Percentiles rank a stretch among this genome's conserved stretches.
Conservation (phyloP, 2,329 filamentous ascomycete species). For the Colletotrichum sp. region DNA sequence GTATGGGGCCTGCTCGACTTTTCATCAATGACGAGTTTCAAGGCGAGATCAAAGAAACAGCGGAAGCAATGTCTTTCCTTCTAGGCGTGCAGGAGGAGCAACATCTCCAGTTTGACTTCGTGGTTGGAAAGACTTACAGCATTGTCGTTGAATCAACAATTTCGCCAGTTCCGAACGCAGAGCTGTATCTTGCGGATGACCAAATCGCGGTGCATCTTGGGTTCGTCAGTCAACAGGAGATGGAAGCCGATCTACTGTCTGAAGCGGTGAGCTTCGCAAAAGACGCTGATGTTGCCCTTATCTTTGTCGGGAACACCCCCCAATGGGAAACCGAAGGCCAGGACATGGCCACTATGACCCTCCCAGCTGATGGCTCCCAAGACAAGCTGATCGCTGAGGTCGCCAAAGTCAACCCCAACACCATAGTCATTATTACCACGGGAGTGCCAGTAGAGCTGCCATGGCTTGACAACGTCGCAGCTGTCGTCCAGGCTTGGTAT, state of each 20-base stretch:
- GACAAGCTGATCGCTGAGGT: constrained; percentile 64
- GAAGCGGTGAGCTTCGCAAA: constrained; percentile 65
- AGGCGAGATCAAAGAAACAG: constrained; percentile 41
- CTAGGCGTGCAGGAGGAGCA: constrained; percentile 56
- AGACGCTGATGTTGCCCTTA: constrained; percentile 66
- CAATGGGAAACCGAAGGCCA: constrained; percentile 71
- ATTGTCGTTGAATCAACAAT: constrained; percentile 58
- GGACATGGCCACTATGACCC: constrained; percentile 71
- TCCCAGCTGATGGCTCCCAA: constrained; percentile 62
- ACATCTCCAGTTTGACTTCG: neutral
- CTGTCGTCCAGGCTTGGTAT: constrained; percentile 79
- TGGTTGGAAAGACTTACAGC: constrained; percentile 46
- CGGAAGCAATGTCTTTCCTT: constrained; percentile 70
- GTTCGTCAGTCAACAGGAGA: neutral
- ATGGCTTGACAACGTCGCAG: constrained; percentile 58
- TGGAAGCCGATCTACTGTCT: constrained; percentile 8
- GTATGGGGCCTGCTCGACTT: constrained; percentile 63
- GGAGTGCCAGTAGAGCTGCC: constrained; percentile 65
- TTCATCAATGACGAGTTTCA: constrained; percentile 66
- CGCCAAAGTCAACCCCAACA: constrained; percentile 61
- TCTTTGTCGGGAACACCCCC: constrained; percentile 50
- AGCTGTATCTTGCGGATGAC: neutral
- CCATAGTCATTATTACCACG: constrained; percentile 66
- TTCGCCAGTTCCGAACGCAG: neutral
- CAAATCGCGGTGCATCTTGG: neutral